phyloP scores from a whole-genome alignment of 257 asterid species.

The Salvia splendens region DNA sequence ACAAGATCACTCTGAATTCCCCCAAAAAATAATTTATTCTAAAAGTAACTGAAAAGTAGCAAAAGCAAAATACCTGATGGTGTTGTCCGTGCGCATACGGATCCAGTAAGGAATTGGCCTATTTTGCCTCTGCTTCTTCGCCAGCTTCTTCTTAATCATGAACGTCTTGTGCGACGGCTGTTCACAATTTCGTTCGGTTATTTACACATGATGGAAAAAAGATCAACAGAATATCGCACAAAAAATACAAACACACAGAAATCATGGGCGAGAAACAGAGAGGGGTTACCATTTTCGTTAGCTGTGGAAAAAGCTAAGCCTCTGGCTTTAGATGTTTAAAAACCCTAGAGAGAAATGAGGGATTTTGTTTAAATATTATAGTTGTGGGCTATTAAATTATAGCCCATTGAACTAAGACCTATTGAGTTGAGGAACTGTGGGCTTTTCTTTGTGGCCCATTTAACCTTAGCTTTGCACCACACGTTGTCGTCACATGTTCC shows the following conservation, averaged over 20 bases:
- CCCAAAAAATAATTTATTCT: background rate
- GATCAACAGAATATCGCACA: background rate
- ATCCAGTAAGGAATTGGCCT: slow-evolving; percentile 49
- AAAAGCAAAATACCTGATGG: slow-evolving; percentile 35
- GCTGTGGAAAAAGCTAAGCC: background rate
- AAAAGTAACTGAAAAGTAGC: background rate
- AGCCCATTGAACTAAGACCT: background rate
- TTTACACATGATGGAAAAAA: background rate
- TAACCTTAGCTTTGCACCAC: background rate
- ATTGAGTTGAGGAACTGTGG: background rate
- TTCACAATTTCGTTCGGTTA: background rate
- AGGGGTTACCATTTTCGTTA: slow-evolving; percentile 28
- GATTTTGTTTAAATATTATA: background rate
- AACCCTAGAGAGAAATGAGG: slow-evolving; percentile 5
- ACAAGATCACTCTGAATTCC: background rate
- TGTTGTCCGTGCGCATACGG: slow-evolving; percentile 47
- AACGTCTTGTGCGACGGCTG: slow-evolving; percentile 51
- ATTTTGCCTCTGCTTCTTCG: slow-evolving; percentile 53
- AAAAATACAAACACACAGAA: too few species aligned
- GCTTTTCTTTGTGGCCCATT: too few species aligned
- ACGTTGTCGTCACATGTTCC: slow-evolving; percentile 37
- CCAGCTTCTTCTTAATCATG: slow-evolving; percentile 49
- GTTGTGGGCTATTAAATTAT: background rate
- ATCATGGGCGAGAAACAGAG: background rate
- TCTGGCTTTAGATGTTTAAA: background rate